phyloP scores from a whole-genome alignment of 1,139 yeast species.

The Kurtzmaniella quercitrusa region DNA sequence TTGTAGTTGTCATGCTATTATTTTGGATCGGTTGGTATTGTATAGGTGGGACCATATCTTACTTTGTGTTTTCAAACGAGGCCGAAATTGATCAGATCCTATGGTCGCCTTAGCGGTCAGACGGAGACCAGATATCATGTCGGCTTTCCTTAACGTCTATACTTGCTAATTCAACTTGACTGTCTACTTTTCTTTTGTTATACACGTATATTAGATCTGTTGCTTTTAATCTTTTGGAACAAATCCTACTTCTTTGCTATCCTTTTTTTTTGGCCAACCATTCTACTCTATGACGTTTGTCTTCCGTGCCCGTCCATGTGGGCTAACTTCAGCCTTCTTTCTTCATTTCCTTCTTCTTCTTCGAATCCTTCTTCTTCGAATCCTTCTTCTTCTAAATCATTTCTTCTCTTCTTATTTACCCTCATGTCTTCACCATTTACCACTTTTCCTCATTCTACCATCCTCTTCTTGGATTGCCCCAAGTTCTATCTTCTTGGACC shows the following conservation, averaged over 20 bases:
- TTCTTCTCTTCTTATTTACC: not conserved
- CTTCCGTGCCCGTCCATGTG: not conserved
- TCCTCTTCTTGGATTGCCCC: too few species aligned
- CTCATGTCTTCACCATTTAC: slow-evolving; percentile 6
- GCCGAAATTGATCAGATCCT: too few species aligned
- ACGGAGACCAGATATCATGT: too few species aligned
- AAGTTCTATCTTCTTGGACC: slow-evolving; percentile 12
- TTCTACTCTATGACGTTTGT: not conserved
- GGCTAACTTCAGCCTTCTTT: not conserved
- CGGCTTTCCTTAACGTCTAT: too few species aligned
- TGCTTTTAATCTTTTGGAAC: not conserved
- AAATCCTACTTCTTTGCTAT: not conserved
- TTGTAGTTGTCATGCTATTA: too few species aligned
- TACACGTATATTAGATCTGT: not conserved
- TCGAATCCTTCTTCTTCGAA: too few species aligned
- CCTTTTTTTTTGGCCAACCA: slow-evolving; percentile 1
- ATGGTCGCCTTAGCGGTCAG: too few species aligned
- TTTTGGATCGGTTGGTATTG: not conserved
- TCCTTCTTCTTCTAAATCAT: too few species aligned
- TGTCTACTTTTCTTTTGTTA: not conserved
- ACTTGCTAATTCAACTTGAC: too few species aligned
- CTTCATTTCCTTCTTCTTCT: not conserved
- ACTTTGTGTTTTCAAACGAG: too few species aligned
- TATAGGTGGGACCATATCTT: too few species aligned
- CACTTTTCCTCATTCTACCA: too few species aligned